phyloP scores from a whole-genome alignment of 73 alveolate species.

The Tetrahymena elliotti region DNA sequence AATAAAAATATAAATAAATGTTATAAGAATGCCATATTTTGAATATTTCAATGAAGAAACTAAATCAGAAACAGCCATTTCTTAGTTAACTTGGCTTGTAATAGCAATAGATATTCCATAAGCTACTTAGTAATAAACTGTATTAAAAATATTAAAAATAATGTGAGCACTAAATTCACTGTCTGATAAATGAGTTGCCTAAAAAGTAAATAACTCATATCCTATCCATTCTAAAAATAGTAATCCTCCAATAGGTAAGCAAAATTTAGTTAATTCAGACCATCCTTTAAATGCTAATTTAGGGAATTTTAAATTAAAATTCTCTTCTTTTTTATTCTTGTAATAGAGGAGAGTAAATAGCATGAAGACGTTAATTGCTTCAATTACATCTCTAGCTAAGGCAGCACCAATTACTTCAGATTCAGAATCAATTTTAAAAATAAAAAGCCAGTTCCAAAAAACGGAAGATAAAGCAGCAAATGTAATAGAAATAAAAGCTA shows the following conservation, averaged over 20 bases:
- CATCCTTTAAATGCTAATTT: background rate
- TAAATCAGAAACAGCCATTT: constrained; percentile 1
- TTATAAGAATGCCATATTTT: background rate
- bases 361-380: background rate
- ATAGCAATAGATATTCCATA: constrained; percentile 9
- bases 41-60: background rate
- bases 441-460: background rate
- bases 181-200: background rate
- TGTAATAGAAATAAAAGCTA: background rate
- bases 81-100: background rate
- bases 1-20: background rate
- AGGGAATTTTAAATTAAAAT: background rate
- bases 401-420: background rate
- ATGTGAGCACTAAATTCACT: background rate
- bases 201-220: background rate
- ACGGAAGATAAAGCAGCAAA: background rate
- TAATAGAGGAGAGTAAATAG: background rate
- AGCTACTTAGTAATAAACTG: background rate
- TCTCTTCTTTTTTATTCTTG: background rate
- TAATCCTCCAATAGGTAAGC: background rate
- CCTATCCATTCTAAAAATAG: constrained; percentile 11
- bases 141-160: background rate
- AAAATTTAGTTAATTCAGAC: background rate
- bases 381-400: background rate
- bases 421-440: background rate